phyloP scores from a whole-genome alignment of 2,329 filamentous ascomycete species.

The Aureobasidium uvarum region DNA sequence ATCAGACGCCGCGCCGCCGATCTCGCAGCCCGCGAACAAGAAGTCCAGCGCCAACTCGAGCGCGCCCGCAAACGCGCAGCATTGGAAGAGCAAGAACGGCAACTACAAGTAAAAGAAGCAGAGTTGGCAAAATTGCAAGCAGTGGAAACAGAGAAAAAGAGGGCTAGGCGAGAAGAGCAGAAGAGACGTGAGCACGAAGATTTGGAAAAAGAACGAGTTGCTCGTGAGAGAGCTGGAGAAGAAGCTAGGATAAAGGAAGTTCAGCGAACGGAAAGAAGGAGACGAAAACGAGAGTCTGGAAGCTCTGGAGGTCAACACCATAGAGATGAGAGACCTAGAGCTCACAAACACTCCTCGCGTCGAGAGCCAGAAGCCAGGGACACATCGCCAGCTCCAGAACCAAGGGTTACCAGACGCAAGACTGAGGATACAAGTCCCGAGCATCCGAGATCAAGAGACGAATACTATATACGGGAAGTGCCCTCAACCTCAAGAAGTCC shows the following conservation, averaged over 20 bases:
- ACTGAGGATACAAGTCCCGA: background rate
- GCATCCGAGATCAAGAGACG: background rate
- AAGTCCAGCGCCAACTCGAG: background rate
- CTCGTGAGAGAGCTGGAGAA: background rate
- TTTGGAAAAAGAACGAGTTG: background rate
- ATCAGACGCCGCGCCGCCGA: background rate
- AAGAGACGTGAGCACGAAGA: background rate
- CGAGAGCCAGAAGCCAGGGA: background rate
- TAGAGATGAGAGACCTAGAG: background rate
- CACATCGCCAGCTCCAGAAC: background rate
- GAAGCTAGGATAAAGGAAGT: background rate
- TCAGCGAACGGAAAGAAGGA: background rate
- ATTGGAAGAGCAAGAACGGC: background rate
- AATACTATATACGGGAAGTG: background rate
- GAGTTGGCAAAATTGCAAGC: background rate
- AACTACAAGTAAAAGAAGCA: background rate
- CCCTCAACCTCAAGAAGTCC: background rate
- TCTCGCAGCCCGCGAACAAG: conserved; percentile 12
- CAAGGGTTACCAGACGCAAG: background rate
- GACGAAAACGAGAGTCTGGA: background rate
- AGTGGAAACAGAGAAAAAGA: background rate
- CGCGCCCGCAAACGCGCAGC: background rate
- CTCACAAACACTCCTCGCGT: background rate
- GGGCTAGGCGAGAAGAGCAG: background rate
- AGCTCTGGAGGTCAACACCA: background rate